Percentiles rank a stretch among this genome's conserved stretches.
These are phyloP conservation scores for Aspergillus sp. DNA, from an alignment of 2,329 filamentous ascomycete species.

Conservation along the genomic window DNA sequence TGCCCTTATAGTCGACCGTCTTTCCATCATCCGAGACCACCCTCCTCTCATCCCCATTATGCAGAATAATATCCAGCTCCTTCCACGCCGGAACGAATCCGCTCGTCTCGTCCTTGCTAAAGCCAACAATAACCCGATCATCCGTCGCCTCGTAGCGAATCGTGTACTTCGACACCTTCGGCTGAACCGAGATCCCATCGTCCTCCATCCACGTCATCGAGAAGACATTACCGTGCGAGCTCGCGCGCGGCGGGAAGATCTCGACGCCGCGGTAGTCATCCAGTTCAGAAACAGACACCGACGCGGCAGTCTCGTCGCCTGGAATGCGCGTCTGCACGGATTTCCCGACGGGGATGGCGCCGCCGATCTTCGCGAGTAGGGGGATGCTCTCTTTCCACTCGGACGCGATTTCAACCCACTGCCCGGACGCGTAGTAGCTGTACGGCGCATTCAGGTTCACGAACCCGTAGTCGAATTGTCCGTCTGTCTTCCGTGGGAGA, in stretches of 20 bases:
- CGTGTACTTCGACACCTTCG: slow-evolving; percentile 44
- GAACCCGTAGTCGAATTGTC: slow-evolving; percentile 55
- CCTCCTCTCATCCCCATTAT: slow-evolving; percentile 49
- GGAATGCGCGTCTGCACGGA: slow-evolving; percentile 51
- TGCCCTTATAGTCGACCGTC: slow-evolving; percentile 28
- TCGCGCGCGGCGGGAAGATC: slow-evolving; percentile 54
- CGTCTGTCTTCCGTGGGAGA: slow-evolving; percentile 51
- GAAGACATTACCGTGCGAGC: slow-evolving; percentile 40
- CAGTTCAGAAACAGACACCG: slow-evolving; percentile 37
- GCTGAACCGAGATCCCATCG: slow-evolving; percentile 53
- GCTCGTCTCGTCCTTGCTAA: slow-evolving; percentile 39
- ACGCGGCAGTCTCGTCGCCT: slow-evolving; percentile 51
- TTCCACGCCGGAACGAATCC: slow-evolving; percentile 52
- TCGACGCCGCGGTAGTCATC: slow-evolving; percentile 60
- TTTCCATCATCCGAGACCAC: slow-evolving; percentile 35
- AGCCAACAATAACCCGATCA: slow-evolving; percentile 45
- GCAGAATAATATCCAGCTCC: slow-evolving; percentile 52
- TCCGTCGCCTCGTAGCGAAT: slow-evolving; percentile 47
- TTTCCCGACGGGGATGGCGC: slow-evolving; percentile 54
- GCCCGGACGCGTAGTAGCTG: slow-evolving; percentile 55
- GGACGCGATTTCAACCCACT: slow-evolving; percentile 54
- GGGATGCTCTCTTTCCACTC: slow-evolving; percentile 57
- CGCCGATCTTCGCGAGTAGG: slow-evolving; percentile 56
- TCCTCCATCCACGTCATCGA: slow-evolving; percentile 56
- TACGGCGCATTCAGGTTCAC: slow-evolving; percentile 64